phyloP scores from a whole-genome alignment of 352 stramenopile genomes.

The Nothophytophthora sp. region DNA sequence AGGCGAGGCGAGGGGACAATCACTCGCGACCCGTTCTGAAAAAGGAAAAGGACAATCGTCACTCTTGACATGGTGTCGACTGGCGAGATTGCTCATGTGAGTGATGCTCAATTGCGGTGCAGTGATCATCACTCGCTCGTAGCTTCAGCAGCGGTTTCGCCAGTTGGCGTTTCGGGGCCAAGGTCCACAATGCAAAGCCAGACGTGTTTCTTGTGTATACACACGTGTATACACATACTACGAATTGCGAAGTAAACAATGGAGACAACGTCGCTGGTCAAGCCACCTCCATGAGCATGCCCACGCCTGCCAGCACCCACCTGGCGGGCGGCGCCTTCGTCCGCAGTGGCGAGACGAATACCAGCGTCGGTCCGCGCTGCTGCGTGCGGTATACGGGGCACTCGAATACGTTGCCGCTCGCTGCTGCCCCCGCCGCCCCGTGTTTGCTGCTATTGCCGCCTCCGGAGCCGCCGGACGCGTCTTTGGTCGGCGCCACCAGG shows the following conservation, averaged over 20 bases:
- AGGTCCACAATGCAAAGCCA: too few species aligned
- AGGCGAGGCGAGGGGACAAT: too few species aligned
- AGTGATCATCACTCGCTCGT: too few species aligned
- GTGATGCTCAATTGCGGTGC: too few species aligned
- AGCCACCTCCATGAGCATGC: constrained; percentile 89
- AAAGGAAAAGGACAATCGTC: too few species aligned
- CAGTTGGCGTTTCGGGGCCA: too few species aligned
- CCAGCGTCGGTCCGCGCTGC: constrained; percentile 86
- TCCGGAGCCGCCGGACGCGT: constrained; percentile 18
- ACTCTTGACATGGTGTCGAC: too few species aligned
- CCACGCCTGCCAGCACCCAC: constrained; percentile 90
- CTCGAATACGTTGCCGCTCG: constrained; percentile 52
- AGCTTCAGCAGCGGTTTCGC: too few species aligned
- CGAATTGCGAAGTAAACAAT: not conserved
- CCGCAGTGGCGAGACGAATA: constrained; percentile 88
- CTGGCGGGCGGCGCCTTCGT: constrained; percentile 88
- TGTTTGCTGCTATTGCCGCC: constrained; percentile 10
- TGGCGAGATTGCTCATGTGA: too few species aligned
- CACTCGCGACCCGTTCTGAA: too few species aligned
- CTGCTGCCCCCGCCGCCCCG: not conserved
- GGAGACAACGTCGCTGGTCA: constrained; percentile 19
- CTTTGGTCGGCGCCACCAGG: constrained; percentile 41
- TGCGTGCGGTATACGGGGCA: constrained; percentile 93
- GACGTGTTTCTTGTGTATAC: too few species aligned
- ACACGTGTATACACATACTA: too few species aligned